Conservation (phyloP, 1,284 basidiomycete genomes). For the Chalciporus piperatoides region DNA sequence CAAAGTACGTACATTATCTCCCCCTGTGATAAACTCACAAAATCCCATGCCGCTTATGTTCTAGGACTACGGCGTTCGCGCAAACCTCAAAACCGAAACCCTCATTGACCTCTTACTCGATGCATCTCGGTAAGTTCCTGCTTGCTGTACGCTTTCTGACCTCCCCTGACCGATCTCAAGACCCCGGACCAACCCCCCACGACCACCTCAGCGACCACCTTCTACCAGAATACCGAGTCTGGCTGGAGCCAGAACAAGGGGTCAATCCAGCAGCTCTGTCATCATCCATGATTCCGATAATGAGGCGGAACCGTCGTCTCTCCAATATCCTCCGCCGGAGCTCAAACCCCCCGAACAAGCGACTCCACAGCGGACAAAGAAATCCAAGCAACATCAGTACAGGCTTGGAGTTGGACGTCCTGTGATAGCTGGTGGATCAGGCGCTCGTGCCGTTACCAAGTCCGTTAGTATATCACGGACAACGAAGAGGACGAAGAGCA, state of each 20-base stretch:
- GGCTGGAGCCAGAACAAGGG: slow-evolving; percentile 33
- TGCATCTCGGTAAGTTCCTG: slow-evolving; percentile 40
- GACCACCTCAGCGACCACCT: slow-evolving; percentile 39
- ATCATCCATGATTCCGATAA: slow-evolving; percentile 50
- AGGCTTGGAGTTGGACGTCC: slow-evolving; percentile 72
- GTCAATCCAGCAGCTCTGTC: slow-evolving; percentile 41
- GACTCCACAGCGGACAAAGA: slow-evolving; percentile 47
- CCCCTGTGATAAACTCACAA: slow-evolving; percentile 10
- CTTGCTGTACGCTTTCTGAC: neutral
- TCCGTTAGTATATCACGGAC: slow-evolving; percentile 48
- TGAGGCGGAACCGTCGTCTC: slow-evolving; percentile 38
- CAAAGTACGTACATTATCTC: slow-evolving; percentile 48
- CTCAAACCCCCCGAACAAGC: slow-evolving; percentile 27
- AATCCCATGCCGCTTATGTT: slow-evolving; percentile 24
- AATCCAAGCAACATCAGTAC: slow-evolving; percentile 67
- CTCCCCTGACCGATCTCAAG: slow-evolving; percentile 18
- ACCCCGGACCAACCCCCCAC: slow-evolving; percentile 26
- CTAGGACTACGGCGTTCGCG: slow-evolving; percentile 72
- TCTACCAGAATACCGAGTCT: slow-evolving; percentile 42
- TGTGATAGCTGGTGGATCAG: slow-evolving; percentile 54
- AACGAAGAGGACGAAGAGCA: slow-evolving; percentile 45
- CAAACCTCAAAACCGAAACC: slow-evolving; percentile 74
- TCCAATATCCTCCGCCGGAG: slow-evolving; percentile 12
- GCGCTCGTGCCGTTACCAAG: slow-evolving; percentile 60
- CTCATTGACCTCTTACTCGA: slow-evolving; percentile 70